Evolutionary conservation across 257 asterid species (phyloP).

Genomic region (Schizonepeta tenuifolia): DNA sequence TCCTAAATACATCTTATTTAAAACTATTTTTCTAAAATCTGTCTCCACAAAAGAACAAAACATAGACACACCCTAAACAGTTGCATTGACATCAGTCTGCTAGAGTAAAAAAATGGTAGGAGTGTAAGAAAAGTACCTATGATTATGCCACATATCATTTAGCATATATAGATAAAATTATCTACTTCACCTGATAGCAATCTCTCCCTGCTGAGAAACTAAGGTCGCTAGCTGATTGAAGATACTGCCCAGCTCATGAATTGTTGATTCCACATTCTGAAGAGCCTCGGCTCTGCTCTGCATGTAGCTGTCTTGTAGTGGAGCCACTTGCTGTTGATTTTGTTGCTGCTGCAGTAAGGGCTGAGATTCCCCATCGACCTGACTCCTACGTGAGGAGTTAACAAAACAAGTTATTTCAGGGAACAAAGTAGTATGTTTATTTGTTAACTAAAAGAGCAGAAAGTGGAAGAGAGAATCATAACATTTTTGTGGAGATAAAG

Average conservation of each 20-base stretch:
- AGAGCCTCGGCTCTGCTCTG: slow-evolving; percentile 97
- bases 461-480: background rate
- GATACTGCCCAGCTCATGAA: slow-evolving; percentile 84
- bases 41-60: no score
- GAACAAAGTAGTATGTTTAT: background rate
- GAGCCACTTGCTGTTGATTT: slow-evolving; percentile 75
- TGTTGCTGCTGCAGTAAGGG: slow-evolving; percentile 84
- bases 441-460: background rate
- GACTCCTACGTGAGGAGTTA: slow-evolving; percentile 45
- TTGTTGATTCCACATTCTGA: slow-evolving; percentile 89
- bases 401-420: slow-evolving; percentile 5
- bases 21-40: no score
- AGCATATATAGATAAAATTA: no score
- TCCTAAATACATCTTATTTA: no score
- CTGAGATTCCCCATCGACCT: slow-evolving; percentile 73
- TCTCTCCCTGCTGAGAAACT: slow-evolving; percentile 96
- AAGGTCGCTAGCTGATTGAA: slow-evolving; percentile 89
- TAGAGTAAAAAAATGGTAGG: no score
- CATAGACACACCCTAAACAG: no score
- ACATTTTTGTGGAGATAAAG: no score
- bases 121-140: background rate
- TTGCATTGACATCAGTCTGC: no score
- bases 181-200: slow-evolving; percentile 70
- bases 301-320: slow-evolving; percentile 88
- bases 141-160: no score